Base-by-base conservation (phyloP, 495 filamentous ascomycete species). In the Penicillium arizonense region DNA sequence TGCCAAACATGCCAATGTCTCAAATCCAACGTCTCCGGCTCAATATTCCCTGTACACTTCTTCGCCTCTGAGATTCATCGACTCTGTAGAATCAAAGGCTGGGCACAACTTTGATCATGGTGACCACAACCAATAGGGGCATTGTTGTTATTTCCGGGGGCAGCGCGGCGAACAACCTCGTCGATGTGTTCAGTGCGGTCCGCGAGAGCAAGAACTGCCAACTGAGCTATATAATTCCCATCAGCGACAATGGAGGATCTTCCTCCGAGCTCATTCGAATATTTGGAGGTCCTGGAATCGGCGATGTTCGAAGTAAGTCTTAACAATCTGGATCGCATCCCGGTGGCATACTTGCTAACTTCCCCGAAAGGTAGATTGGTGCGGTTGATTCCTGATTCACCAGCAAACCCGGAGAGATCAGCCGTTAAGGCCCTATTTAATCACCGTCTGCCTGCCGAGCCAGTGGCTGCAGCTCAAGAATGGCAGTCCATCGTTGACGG, bases 401-500 rank as follows among this genome's bases (percentile, higher is more conserved):
- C 75, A 6, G 69, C 73, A 4, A 76, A 86, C 49, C 72, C 78
- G 26, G 89, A 95, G 60, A 80, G 81, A 38, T 73, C 76, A 2
- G 87, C 91, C 3, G 86, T 96, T 58, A 90, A 87, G 67, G 63
- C 74, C 5, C 74, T 97, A 37, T 94, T 97, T 75, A 96, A 96
- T 68, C 78, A 96, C 61, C 85, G 93, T 18, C 82, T 97, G 0
- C 73, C 89, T 18, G 64, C 77, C 0, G 77, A 85, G 40, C 60
- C 64, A 3, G 49, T 43, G 0, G 56, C 64, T 0, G 71, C 74
- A 6, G 67, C 69, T 20, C 53, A 68, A 1, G 90, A 96, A 74
- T 97, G 93, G 89, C 81, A 90, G n/a, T 84, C 87, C 20, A 91
- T 97, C 41, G 85, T 97, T 37, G 89, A 95, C 63, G 88, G 86